These are phyloP conservation scores for Boletus sp. DNA, from an alignment of 768 basidiomycete species.

Conservation along the genomic window DNA sequence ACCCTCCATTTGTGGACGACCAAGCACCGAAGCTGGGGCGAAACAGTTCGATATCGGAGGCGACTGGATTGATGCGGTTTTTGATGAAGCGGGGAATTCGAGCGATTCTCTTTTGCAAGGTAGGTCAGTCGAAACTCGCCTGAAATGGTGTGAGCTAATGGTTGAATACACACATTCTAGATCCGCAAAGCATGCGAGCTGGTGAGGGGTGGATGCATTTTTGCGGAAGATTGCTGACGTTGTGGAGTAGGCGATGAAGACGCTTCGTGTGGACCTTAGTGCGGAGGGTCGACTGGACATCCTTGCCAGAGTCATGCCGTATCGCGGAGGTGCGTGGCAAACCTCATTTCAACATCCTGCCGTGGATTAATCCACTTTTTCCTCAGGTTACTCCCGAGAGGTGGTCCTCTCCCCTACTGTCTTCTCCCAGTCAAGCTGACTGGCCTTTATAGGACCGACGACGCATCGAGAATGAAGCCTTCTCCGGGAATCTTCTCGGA, in stretches of 20 bases:
- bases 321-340: conserved; percentile 65
- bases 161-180: conserved; percentile 33
- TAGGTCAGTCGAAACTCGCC: conserved; percentile 18
- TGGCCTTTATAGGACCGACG: conserved; percentile 60
- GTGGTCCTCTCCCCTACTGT: conserved; percentile 32
- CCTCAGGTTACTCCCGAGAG: conserved; percentile 67
- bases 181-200: conserved; percentile 80
- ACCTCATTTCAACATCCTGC: background rate
- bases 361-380: background rate
- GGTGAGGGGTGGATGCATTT: conserved; percentile 38
- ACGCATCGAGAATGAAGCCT: conserved; percentile 81
- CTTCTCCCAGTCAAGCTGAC: background rate
- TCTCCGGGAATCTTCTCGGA: conserved; percentile 77
- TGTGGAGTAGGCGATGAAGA: conserved; percentile 69
- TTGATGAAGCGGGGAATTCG: conserved; percentile 79
- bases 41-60: conserved; percentile 60
- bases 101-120: conserved; percentile 89
- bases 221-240: background rate
- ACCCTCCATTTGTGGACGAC: conserved; percentile 56
- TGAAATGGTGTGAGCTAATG: background rate
- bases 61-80: conserved; percentile 68
- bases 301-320: conserved; percentile 70
- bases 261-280: conserved; percentile 64
- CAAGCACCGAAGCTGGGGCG: conserved; percentile 52
- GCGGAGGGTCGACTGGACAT: conserved; percentile 76